Base-by-base conservation (phyloP, 495 filamentous ascomycete genomes). In the Peziza echinospora region DNA sequence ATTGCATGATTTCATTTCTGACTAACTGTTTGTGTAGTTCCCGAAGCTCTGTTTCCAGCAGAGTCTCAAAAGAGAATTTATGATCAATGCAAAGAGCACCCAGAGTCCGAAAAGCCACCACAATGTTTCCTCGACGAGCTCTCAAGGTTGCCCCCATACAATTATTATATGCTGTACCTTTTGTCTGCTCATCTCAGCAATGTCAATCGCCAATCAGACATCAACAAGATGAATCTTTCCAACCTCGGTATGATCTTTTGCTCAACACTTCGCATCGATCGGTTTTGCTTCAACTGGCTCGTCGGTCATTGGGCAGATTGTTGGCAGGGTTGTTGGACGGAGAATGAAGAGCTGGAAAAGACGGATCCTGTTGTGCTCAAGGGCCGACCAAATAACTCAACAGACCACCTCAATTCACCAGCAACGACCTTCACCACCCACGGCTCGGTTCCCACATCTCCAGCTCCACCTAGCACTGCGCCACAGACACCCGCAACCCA, bases 201-300 rank as follows among this genome's bases (percentile, higher is more conserved):
- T 21, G 47, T 60, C 17, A 48, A 47, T 22, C 25, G 44, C 4
- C 56, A 53, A 24, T 60, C 57, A n/a, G 56, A 56, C 30, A 30
- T 59, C 21, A 60, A 60, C 41, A 60, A 60, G 39, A 60, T 60
- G 57, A 52, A 52, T 11, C 53, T 60, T 13, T 46, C 57, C 13
- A 60, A 60, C 44, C 53, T 60, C 30, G 57, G 53, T 49, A 60
- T 60, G 57, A 59, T 60, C 13, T 60, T 60, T 44, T 60, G 57
- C 24, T 56, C 56, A 3, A 59, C 56, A 19, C 53, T 60, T 22
- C 47, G 57, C 17, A 60, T 60, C 21, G 57, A 60, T 39, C 47
- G 57, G 4, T 60, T 60, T 37, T 56, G 53, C 21, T 60, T 60
- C 23, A 60, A 59, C 17, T 60, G 57, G 57, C 48, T 60, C 11